A percentile compares a stretch with the other conserved stretches of the same genome.
These are phyloP conservation scores for Pistacia atlantica DNA, from an alignment of 345 rosid species.

Conservation along the genomic window DNA sequence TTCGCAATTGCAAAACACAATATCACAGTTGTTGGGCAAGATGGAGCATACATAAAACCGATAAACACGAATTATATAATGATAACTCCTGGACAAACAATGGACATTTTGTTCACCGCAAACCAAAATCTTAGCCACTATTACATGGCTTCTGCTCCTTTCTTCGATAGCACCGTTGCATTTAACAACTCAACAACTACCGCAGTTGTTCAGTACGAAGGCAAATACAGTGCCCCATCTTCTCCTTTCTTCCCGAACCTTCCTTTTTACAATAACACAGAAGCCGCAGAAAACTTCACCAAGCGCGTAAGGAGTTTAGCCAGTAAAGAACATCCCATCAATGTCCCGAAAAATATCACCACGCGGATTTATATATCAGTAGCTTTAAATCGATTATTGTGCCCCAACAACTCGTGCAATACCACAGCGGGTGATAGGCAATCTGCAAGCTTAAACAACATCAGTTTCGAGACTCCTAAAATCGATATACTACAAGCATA, in stretches of 20 bases:
- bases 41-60: slow-evolving; percentile 38
- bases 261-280: slow-evolving; percentile 14
- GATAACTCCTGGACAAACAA: slow-evolving; percentile 40
- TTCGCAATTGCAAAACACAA: slow-evolving; percentile 34
- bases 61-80: slow-evolving; percentile 11
- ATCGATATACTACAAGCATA: slow-evolving; percentile 47
- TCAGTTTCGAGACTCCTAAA: slow-evolving; percentile 33
- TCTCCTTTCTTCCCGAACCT: slow-evolving; percentile 21
- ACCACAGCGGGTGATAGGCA: not conserved
- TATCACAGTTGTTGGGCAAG: slow-evolving; percentile 37
- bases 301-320: slow-evolving; percentile 30
- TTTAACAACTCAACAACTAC: not conserved
- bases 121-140: slow-evolving; percentile 27
- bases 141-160: slow-evolving; percentile 32
- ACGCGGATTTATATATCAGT: slow-evolving; percentile 16
- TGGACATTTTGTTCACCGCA: slow-evolving; percentile 33
- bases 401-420: no score
- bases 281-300: slow-evolving; percentile 6
- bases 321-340: slow-evolving; percentile 19
- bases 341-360: slow-evolving; percentile 38
- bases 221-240: slow-evolving; percentile 10
- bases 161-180: not conserved
- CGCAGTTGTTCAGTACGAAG: slow-evolving; percentile 40
- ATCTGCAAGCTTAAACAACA: slow-evolving; percentile 52
- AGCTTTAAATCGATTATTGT: not conserved